Evolutionary conservation across 2,329 filamentous ascomycete species (phyloP).

Genomic region (Escovopsis weberi): DNA sequence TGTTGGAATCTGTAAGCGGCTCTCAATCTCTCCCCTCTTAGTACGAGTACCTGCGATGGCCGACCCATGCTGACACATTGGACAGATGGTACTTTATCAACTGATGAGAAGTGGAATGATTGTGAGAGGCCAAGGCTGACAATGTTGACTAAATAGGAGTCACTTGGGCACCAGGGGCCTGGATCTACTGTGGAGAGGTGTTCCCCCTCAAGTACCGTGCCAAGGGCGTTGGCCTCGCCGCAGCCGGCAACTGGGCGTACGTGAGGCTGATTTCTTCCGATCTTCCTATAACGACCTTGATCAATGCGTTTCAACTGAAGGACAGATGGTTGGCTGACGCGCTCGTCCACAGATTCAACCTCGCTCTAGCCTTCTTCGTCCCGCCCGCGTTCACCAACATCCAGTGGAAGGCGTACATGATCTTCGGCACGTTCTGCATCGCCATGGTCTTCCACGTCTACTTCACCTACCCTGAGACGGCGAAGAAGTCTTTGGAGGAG

Average conservation of each 20-base stretch:
- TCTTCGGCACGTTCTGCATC: slow-evolving; percentile 6
- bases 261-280: not conserved
- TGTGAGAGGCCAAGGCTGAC: too few species aligned
- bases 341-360: slow-evolving; percentile 15
- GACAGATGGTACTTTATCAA: too few species aligned
- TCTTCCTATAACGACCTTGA: too few species aligned
- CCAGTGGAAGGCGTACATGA: slow-evolving; percentile 6
- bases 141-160: too few species aligned
- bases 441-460: slow-evolving; percentile 6
- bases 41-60: too few species aligned
- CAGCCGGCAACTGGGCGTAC: slow-evolving; percentile 24
- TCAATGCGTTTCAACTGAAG: too few species aligned
- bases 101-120: too few species aligned
- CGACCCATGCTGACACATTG: too few species aligned
- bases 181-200: too few species aligned
- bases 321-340: not conserved
- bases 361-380: slow-evolving; percentile 23
- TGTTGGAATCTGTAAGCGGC: too few species aligned
- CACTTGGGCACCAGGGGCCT: too few species aligned
- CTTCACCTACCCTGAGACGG: slow-evolving; percentile 6
- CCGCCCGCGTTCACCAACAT: slow-evolving; percentile 17
- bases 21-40: too few species aligned
- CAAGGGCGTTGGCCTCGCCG: slow-evolving; percentile 36
- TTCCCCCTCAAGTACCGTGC: slow-evolving; percentile 10
- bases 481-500: slow-evolving; percentile 4